Evolutionary conservation across 2,329 filamentous ascomycete species (phyloP), one percentile per base, ranked within the genome.

Genomic region (Monosporascus cannonballus): DNA sequence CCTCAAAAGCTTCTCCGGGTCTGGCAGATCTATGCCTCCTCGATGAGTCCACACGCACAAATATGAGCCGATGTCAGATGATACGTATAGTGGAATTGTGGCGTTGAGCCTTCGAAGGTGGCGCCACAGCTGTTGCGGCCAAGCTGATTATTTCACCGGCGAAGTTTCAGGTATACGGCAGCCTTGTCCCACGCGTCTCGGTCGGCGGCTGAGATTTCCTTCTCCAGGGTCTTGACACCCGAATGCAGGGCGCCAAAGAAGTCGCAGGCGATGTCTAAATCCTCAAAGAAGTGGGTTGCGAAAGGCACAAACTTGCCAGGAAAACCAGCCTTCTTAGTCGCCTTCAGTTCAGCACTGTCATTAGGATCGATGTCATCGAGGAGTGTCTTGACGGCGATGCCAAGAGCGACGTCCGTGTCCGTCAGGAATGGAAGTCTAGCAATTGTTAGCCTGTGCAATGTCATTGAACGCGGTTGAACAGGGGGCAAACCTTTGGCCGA

Each of bases 321-420:
- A 62, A 85, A 85, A 6, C 71, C 69, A n/a, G 69, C 57, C 54
- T 78, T 75, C 53, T 77, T 76, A 4, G 62, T 59, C 22, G 71
- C 67, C 47, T 76, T 74, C 51, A 71, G 64, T 50, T 79, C 76
- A 3, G 69, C 70, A 9, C 79, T 75, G 55, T 87, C 79, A 8
- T 75, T 71, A 20, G 78, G 76, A 49, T 82, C 79, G 48, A 91
- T 75, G 54, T 91, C 87, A 59, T 90, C 87, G 22, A 90, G 78
- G 65, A 89, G 89, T 8, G 87, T 90, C 69, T 90, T 89, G 41
- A 91, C 83, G 1, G 89, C 88, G 56, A 94, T 89, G 27, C 86
- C 88, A 36, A 94, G 78, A 14, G 84, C 86, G 47, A 89, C 86
- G 63, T 92, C 87, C 11, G 86, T 84, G 57, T 89, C 84, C 18